Base-by-base conservation (phyloP, 768 basidiomycete genomes). In the Phaeotremella skinneri region DNA sequence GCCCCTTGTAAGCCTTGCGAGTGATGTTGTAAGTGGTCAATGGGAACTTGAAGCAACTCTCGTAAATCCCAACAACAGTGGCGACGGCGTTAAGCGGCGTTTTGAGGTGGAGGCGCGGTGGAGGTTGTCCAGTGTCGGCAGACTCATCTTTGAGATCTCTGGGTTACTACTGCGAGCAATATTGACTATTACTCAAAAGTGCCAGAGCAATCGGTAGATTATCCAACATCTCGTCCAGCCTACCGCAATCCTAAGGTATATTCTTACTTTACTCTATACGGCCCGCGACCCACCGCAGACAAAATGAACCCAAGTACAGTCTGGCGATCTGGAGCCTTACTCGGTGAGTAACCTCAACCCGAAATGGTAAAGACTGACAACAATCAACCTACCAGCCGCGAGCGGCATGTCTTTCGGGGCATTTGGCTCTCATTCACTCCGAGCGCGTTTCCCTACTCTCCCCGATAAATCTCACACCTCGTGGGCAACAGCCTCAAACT, bases 361-460 rank as follows among this genome's bases (percentile, higher is more conserved):
- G 11, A 39, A 53, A 4, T 7, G 5, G 16, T 34, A 30, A 14
- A 27, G n/a, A 34, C 6, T 14, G 17, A 42, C 47, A 39, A 31
- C 55, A 21, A 20, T 13, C 23, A 48, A 27, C 31, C 42, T 32
- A 42, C 5, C 55, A 74, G 72, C 72, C 61, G 72, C 70, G 1
- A 60, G 59, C 4, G 72, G 72, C 6, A 74, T 74, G 59, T 62
- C 70, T 27, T 59, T 64, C 43, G 66, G 66, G 0, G 75, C 75
- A 43, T 76, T 76, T 56, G 75, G 75, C 2, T 64, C 75, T 4
- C 75, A 76, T 53, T 70, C 68, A 52, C 64, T 76, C n/a, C 64
- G 68, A 48, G 37, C 64, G 9, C 59, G 66, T 9, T 58, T 58
- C 49, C 68, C 71, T 3, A 49, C 62, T 29, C 61, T 74, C 14